Evolutionary conservation across 1,284 basidiomycete species (phyloP).

Genomic region (Ganoderma sp.): DNA sequence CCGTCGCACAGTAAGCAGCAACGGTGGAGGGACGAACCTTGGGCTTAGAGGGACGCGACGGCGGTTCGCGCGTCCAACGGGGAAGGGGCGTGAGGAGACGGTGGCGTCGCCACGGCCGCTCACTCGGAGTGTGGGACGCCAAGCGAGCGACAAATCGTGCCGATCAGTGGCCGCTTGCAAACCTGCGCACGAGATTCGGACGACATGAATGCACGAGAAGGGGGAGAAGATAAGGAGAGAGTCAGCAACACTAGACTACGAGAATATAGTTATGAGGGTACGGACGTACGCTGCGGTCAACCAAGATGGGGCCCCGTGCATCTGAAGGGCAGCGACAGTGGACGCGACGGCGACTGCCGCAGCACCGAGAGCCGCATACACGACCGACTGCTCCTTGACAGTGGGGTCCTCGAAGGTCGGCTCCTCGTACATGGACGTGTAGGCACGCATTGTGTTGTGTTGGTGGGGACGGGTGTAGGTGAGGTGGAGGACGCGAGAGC

Average conservation of each 20-base stretch:
- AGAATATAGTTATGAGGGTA: slow-evolving; percentile 4
- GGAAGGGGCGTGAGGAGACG: not conserved
- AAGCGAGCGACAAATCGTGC: slow-evolving; percentile 19
- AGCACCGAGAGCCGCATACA: slow-evolving; percentile 27
- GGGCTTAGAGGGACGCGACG: not conserved
- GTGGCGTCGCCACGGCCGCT: not conserved
- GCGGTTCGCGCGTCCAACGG: not conserved
- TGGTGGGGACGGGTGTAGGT: not conserved
- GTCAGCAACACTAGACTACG: slow-evolving; percentile 11
- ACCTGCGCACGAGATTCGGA: slow-evolving; percentile 13
- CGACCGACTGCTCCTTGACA: slow-evolving; percentile 28
- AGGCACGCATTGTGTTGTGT: slow-evolving; percentile 29
- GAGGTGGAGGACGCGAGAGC: not conserved
- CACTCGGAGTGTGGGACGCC: slow-evolving; percentile 13
- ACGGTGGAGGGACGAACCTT: not conserved
- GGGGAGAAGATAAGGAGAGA: not conserved
- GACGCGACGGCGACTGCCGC: slow-evolving; percentile 32
- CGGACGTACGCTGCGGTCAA: slow-evolving; percentile 33
- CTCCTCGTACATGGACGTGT: slow-evolving; percentile 30
- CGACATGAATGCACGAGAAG: not conserved
- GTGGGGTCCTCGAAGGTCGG: slow-evolving; percentile 30
- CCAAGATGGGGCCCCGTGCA: slow-evolving; percentile 26
- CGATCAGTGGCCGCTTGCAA: slow-evolving; percentile 29
- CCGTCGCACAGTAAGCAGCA: not conserved
- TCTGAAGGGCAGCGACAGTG: slow-evolving; percentile 30